A percentile compares a stretch with the other conserved stretches of the same genome.
Conservation (phyloP, 208 protist species). For the Wallacemonas collosoma region DNA sequence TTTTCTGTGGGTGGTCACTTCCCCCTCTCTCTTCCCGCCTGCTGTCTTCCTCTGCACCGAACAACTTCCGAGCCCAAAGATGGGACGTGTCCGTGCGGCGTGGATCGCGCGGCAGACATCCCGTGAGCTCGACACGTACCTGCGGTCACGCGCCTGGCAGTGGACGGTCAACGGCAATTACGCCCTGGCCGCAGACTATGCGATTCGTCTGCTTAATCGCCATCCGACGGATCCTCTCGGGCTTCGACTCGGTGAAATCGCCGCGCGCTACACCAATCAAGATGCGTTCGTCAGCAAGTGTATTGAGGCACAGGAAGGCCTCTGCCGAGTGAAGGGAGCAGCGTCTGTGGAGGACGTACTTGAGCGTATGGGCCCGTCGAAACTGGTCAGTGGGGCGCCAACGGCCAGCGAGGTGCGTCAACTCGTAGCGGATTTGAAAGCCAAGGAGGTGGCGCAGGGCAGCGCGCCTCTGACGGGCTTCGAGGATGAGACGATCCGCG, state of each 20-base stretch:
- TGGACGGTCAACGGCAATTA: constrained; percentile 58
- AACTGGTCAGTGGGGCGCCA: constrained; percentile 3
- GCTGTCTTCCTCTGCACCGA: no score
- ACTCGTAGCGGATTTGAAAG: constrained; percentile 16
- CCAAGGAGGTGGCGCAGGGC: not conserved
- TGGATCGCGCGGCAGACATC: constrained; percentile 41
- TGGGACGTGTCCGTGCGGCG: constrained; percentile 48
- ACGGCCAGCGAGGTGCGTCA: constrained; percentile 11
- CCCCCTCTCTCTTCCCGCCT: no score
- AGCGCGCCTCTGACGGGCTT: constrained; percentile 1
- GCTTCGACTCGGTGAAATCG: constrained; percentile 66
- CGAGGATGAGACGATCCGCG: constrained; percentile 25
- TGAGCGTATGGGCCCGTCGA: not conserved
- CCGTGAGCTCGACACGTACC: constrained; percentile 57
- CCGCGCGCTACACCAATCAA: constrained; percentile 50
- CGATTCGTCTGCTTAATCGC: constrained; percentile 75
- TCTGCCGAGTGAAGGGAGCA: constrained; percentile 45
- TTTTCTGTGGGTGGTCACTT: no score
- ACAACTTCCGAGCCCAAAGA: not conserved
- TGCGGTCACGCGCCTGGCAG: constrained; percentile 69
- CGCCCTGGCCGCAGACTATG: constrained; percentile 81
- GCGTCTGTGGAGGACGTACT: constrained; percentile 23
- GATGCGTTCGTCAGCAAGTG: constrained; percentile 59
- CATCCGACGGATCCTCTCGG: constrained; percentile 53
- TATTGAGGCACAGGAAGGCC: constrained; percentile 38